Evolutionary conservation across 2,329 filamentous ascomycete species (phyloP).

Genomic region (Alternaria novae-zelandiae): DNA sequence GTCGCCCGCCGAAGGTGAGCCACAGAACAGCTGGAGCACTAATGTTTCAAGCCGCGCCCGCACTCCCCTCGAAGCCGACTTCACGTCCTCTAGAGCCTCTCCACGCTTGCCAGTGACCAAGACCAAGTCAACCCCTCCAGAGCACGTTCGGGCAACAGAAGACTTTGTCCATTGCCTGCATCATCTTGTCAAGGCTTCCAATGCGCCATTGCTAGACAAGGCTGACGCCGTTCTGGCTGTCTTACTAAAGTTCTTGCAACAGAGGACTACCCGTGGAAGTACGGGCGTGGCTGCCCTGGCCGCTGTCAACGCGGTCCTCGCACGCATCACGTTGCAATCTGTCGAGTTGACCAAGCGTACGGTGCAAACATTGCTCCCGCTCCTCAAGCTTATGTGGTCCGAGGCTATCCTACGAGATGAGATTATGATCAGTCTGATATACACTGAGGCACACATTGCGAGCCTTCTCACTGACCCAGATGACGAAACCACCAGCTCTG

Average conservation of each 20-base stretch:
- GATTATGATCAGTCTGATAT: slow-evolving; percentile 74
- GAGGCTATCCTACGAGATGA: slow-evolving; percentile 68
- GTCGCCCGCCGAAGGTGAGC: slow-evolving; percentile 23
- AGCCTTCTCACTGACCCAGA: slow-evolving; percentile 36
- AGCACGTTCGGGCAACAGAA: slow-evolving; percentile 35
- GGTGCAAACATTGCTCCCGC: slow-evolving; percentile 68
- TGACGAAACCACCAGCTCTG: slow-evolving; percentile 36
- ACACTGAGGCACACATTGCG: slow-evolving; percentile 56
- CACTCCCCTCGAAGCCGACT: slow-evolving; percentile 41
- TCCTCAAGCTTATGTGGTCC: slow-evolving; percentile 79
- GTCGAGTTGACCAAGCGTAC: slow-evolving; percentile 66
- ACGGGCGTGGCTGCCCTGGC: slow-evolving; percentile 76
- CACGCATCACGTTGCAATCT: slow-evolving; percentile 71
- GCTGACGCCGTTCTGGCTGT: slow-evolving; percentile 63
- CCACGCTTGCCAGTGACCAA: slow-evolving; percentile 28
- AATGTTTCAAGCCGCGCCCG: slow-evolving; percentile 36
- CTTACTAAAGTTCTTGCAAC: slow-evolving; percentile 67
- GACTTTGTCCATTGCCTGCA: slow-evolving; percentile 67
- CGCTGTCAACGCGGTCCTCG: slow-evolving; percentile 74
- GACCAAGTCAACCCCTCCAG: slow-evolving; percentile 27
- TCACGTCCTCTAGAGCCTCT: slow-evolving; percentile 30
- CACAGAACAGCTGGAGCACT: slow-evolving; percentile 38
- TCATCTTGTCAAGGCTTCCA: slow-evolving; percentile 68
- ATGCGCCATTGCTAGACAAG: slow-evolving; percentile 68
- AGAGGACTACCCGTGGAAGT: slow-evolving; percentile 68